phyloP scores from a whole-genome alignment of 2,329 filamentous ascomycete species.

The Penicillium verrucosum region DNA sequence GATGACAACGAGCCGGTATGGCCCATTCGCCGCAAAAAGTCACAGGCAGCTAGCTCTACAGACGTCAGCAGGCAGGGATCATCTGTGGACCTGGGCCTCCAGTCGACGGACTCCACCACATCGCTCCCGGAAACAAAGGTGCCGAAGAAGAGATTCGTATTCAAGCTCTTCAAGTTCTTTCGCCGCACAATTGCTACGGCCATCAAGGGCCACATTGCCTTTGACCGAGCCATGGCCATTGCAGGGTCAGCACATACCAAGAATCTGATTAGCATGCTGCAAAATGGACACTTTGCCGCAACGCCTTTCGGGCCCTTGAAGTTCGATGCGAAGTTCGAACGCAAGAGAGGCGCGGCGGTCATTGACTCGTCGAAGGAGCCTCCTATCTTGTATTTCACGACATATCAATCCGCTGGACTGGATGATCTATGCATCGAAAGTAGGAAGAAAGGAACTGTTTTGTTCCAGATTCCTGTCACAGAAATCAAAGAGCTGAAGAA shows the following conservation, averaged over 20 bases:
- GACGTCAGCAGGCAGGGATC: constrained; percentile 48
- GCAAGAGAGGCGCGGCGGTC: constrained; percentile 69
- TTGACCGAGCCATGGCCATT: constrained; percentile 68
- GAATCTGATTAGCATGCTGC: constrained; percentile 68
- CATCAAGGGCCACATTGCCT: constrained; percentile 67
- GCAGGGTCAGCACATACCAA: constrained; percentile 62
- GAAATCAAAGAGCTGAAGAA: constrained; percentile 75
- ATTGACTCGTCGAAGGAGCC: constrained; percentile 48
- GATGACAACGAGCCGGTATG: constrained; percentile 31
- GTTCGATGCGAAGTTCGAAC: constrained; percentile 70
- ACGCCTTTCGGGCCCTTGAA: constrained; percentile 65
- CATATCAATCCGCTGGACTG: constrained; percentile 30
- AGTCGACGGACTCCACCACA: neutral
- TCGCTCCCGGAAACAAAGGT: constrained; percentile 11
- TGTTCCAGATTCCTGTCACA: constrained; percentile 67
- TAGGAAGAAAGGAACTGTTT: constrained; percentile 52
- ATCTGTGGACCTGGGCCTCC: neutral
- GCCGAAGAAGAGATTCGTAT: constrained; percentile 40
- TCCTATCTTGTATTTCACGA: constrained; percentile 59
- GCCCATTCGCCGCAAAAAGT: constrained; percentile 43
- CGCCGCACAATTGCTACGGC: constrained; percentile 67
- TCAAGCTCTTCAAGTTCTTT: constrained; percentile 61
- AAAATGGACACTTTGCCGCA: constrained; percentile 40
- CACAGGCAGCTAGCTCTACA: constrained; percentile 49
- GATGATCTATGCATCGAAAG: constrained; percentile 50